Evolutionary conservation across 2,329 filamentous ascomycete species (phyloP).

Genomic region (Bisporella sp.): DNA sequence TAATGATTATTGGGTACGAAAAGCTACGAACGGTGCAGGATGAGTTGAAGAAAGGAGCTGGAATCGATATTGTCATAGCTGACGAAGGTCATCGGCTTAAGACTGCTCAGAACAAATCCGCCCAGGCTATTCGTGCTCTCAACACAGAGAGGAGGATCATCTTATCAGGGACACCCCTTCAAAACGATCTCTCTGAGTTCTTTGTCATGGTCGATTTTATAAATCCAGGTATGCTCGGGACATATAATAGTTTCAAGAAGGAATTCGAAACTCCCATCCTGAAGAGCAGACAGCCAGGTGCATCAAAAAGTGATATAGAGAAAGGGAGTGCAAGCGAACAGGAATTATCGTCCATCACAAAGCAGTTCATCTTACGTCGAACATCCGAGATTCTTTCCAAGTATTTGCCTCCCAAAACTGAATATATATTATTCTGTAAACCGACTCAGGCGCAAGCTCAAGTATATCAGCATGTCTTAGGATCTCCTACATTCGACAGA

Average conservation of each 20-base stretch:
- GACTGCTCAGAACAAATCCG: slow-evolving; percentile 88
- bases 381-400: slow-evolving; percentile 89
- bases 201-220: slow-evolving; percentile 94
- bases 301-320: slow-evolving; percentile 62
- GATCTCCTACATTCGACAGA: slow-evolving; percentile 54
- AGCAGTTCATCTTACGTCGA: slow-evolving; percentile 79
- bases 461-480: slow-evolving; percentile 66
- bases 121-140: slow-evolving; percentile 80
- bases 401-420: slow-evolving; percentile 84
- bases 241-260: slow-evolving; percentile 84
- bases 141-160: slow-evolving; percentile 52
- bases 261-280: slow-evolving; percentile 91
- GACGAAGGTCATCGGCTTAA: slow-evolving; percentile 97
- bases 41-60: slow-evolving; percentile 52
- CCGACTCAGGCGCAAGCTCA: slow-evolving; percentile 87
- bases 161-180: slow-evolving; percentile 74
- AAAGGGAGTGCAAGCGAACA: slow-evolving; percentile 68
- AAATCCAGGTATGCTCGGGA: slow-evolving; percentile 86
- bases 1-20: slow-evolving; percentile 71
- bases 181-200: slow-evolving; percentile 91
- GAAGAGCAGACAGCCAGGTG: slow-evolving; percentile 49
- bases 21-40: slow-evolving; percentile 59
- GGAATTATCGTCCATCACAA: slow-evolving; percentile 84
- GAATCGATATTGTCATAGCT: slow-evolving; percentile 84
- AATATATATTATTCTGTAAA: slow-evolving; percentile 91